Conservation (phyloP, 352 stramenopile species). For the Blastocystis sp. region DNA sequence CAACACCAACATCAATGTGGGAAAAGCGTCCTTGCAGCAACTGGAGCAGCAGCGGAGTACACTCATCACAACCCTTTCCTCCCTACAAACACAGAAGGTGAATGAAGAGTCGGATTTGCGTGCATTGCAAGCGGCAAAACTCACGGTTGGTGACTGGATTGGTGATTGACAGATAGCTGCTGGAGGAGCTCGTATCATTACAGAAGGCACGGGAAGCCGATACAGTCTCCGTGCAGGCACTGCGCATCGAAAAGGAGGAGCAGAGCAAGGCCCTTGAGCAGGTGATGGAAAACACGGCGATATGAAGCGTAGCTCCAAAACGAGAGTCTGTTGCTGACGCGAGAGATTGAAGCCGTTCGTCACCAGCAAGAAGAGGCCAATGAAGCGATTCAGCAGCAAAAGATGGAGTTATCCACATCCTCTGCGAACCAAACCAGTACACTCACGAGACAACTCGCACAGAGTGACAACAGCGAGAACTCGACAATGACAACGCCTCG, state of each 20-base stretch:
- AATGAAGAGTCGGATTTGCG: conserved; percentile 18
- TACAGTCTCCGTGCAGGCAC: conserved; percentile 11
- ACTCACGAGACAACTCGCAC: background rate
- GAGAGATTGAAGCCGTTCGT: conserved; percentile 33
- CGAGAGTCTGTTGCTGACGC: conserved; percentile 28
- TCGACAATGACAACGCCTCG: background rate
- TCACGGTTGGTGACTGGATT: background rate
- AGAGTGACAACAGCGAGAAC: conserved; percentile 13
- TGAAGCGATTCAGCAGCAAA: background rate
- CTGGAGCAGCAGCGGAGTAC: conserved; percentile 28
- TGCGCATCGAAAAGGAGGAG: conserved; percentile 19
- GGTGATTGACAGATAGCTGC: background rate
- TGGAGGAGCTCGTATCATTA: conserved; percentile 42
- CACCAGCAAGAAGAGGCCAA: background rate
- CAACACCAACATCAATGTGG: conserved; percentile 46
- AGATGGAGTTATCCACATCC: background rate
- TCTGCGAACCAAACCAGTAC: background rate
- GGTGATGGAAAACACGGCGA: background rate
- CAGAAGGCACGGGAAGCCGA: conserved; percentile 1
- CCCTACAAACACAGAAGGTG: conserved; percentile 48
- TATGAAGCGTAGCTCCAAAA: conserved; percentile 22
- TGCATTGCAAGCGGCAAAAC: conserved; percentile 25
- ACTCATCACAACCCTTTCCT: conserved; percentile 36
- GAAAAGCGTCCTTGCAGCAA: background rate
- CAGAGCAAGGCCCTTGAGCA: conserved; percentile 45